Evolutionary conservation across 768 basidiomycete genomes (phyloP).

Genomic region (Leucosporidium yakuticum): DNA sequence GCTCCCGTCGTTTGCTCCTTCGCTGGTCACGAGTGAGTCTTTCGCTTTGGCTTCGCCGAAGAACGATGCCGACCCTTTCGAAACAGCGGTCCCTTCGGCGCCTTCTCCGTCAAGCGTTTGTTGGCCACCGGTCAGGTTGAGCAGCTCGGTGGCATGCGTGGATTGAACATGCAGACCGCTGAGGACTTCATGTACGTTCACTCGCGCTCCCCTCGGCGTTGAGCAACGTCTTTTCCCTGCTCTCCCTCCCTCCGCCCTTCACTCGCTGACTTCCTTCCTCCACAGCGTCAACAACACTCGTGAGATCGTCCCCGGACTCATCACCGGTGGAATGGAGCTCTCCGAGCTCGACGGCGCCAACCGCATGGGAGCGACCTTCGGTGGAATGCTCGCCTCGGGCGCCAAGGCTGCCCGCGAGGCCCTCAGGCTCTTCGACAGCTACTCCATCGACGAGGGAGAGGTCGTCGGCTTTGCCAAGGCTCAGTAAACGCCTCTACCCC

Average conservation of each 20-base stretch:
- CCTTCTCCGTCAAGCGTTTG: conserved; percentile 71
- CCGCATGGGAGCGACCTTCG: conserved; percentile 71
- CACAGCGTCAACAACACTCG: conserved; percentile 49
- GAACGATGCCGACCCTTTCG: background rate
- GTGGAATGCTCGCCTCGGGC: conserved; percentile 71
- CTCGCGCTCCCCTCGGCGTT: background rate
- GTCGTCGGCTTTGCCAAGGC: conserved; percentile 47
- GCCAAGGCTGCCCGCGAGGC: conserved; percentile 66
- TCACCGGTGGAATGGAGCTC: conserved; percentile 64
- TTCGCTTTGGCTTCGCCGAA: conserved; percentile 35
- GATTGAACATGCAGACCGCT: conserved; percentile 73
- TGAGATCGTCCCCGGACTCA: conserved; percentile 62
- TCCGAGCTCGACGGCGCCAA: conserved; percentile 73
- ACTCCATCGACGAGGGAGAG: conserved; percentile 54
- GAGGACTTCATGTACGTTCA: conserved; percentile 57
- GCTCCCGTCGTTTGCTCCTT: conserved; percentile 66
- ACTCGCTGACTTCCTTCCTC: background rate
- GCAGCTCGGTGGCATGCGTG: conserved; percentile 71
- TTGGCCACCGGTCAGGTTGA: conserved; percentile 65
- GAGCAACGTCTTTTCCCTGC: conserved; percentile 42
- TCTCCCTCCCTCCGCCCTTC: background rate
- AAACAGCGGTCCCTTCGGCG: conserved; percentile 53
- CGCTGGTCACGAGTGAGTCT: conserved; percentile 58
- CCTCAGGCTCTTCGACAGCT: conserved; percentile 51
- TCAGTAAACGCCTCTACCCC: background rate